Conservation (phyloP, 192 early-diverging fungal species). For the Coemansia sp. region DNA sequence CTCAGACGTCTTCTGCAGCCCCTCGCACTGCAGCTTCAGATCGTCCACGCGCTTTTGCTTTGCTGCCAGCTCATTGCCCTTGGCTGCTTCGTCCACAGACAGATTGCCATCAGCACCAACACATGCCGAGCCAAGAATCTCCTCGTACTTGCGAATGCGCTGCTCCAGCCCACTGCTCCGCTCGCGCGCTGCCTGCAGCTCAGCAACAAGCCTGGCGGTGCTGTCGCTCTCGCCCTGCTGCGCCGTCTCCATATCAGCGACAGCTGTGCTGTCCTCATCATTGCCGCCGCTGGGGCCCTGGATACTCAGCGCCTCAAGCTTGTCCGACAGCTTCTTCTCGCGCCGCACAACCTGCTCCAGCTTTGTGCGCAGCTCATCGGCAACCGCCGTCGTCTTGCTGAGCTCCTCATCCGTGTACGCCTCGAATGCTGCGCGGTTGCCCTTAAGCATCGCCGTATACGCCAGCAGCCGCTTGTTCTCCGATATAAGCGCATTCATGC, state of each 20-base stretch:
- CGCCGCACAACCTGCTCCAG: conserved; percentile 54
- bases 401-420: conserved; percentile 56
- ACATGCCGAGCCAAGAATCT: conserved; percentile 30
- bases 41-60: conserved; percentile 57
- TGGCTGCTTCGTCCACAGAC: conserved; percentile 6
- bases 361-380: conserved; percentile 54
- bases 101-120: conserved; percentile 27
- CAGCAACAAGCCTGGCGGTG: conserved; percentile 22
- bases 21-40: conserved; percentile 58
- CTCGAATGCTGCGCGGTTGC: conserved; percentile 56
- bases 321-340: conserved; percentile 49
- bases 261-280: conserved; percentile 10
- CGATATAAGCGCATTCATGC: conserved; percentile 58
- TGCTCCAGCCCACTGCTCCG: conserved; percentile 23
- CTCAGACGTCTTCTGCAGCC: conserved; percentile 55
- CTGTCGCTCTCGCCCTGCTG: conserved; percentile 26
- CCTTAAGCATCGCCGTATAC: conserved; percentile 52
- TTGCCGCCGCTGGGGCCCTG: conserved; percentile 35
- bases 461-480: conserved; percentile 61
- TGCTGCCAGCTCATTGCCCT: conserved; percentile 35
- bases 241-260: not conserved
- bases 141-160: conserved; percentile 50
- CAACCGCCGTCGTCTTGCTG: conserved; percentile 47
- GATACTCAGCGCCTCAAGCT: conserved; percentile 44
- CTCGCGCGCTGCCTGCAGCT: conserved; percentile 34